Conservation (phyloP, 2,329 filamentous ascomycete species). For the Colletotrichum chlorophyti region DNA sequence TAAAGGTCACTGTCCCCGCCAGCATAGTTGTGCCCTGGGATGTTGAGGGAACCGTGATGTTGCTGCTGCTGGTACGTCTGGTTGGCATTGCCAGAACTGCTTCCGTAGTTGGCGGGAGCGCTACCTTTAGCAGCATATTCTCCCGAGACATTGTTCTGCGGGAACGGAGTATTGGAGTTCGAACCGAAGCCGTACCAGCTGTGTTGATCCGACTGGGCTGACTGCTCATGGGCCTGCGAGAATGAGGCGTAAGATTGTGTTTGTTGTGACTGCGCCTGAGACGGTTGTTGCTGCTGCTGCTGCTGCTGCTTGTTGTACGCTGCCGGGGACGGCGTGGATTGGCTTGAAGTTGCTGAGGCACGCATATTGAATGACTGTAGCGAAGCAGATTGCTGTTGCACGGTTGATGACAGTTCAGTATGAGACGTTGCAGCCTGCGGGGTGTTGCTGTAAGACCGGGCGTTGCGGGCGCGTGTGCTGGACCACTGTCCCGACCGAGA, state of each 20-base stretch:
- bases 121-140: constrained; percentile 7
- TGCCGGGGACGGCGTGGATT: not conserved
- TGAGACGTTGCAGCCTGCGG: not conserved
- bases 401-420: constrained; percentile 23
- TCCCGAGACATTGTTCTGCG: not conserved
- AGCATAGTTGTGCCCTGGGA: constrained; percentile 10
- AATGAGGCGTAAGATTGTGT: constrained; percentile 1
- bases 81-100: not conserved
- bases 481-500: constrained; percentile 30
- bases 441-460: not conserved
- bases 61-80: constrained; percentile 26
- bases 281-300: constrained; percentile 1
- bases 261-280: no score
- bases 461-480: not conserved
- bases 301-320: constrained; percentile 14
- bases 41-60: constrained; percentile 3
- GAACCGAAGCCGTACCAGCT: constrained; percentile 23
- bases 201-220: constrained; percentile 18
- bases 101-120: constrained; percentile 4
- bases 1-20: constrained; percentile 16
- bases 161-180: not conserved
- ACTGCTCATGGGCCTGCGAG: constrained; percentile 13
- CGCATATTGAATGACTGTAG: constrained; percentile 34
- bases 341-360: constrained; percentile 2
- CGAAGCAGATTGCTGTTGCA: constrained; percentile 36